A percentile compares a stretch with the other conserved stretches of the same genome.
phyloP scores from a whole-genome alignment of 1,284 basidiomycete species.

The Microbotryomycetes sp. region DNA sequence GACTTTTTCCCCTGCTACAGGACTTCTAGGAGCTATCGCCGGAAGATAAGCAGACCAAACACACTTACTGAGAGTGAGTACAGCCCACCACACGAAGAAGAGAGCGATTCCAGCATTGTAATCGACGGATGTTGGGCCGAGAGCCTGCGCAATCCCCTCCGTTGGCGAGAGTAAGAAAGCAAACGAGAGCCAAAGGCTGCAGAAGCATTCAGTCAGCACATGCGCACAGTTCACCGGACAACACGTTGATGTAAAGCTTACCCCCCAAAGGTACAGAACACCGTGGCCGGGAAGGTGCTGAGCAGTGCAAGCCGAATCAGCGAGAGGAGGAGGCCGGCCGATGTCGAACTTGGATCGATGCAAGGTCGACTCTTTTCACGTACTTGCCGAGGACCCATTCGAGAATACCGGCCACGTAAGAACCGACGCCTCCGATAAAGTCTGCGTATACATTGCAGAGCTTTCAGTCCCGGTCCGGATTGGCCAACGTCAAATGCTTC shows the following conservation, averaged over 20 bases:
- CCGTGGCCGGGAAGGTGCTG: slow-evolving; percentile 32
- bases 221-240: not conserved
- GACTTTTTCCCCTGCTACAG: not conserved
- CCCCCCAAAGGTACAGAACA: slow-evolving; percentile 33
- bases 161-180: not conserved
- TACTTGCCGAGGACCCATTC: not conserved
- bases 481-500: too few relatives aligned
- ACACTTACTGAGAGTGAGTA: slow-evolving; percentile 31
- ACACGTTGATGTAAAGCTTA: not conserved
- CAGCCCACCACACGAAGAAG: slow-evolving; percentile 17
- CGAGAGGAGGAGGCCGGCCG: too few relatives aligned
- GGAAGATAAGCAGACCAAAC: too few relatives aligned
- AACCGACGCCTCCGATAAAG: not conserved
- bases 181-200: slow-evolving; percentile 25
- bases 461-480: not conserved
- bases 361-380: not conserved
- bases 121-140: slow-evolving; percentile 7
- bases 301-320: too few relatives aligned
- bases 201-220: not conserved
- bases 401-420: not conserved
- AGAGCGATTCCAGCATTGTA: slow-evolving; percentile 27
- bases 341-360: not conserved
- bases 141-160: slow-evolving; percentile 13
- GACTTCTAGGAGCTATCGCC: not conserved
- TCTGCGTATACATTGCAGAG: not conserved